Evolutionary conservation across 805 yeast species (phyloP).

Genomic region (Wickerhamiella alocasiicola): DNA sequence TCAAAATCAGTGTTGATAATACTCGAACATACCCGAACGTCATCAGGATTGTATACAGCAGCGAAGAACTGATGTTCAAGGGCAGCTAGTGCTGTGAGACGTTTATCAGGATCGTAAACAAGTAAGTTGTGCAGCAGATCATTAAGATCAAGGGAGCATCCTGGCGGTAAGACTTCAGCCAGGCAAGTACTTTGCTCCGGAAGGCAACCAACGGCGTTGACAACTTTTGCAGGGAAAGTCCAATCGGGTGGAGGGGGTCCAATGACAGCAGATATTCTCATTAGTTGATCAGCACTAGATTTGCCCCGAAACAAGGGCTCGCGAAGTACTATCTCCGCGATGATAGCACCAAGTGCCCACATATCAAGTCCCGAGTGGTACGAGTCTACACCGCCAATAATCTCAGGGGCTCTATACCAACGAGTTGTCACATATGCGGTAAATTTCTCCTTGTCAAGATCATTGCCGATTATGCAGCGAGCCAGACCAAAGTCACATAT

Average conservation of each 20-base stretch:
- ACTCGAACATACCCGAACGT: slow-evolving; percentile 42
- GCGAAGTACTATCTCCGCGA: slow-evolving; percentile 74
- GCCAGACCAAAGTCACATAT: slow-evolving; percentile 94
- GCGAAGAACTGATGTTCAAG: slow-evolving; percentile 45
- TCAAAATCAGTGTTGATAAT: slow-evolving; percentile 64
- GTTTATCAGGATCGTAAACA: slow-evolving; percentile 47
- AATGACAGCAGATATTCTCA: slow-evolving; percentile 51
- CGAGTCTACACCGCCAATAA: slow-evolving; percentile 35
- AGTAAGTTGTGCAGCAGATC: slow-evolving; percentile 44
- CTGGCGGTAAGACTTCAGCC: slow-evolving; percentile 11
- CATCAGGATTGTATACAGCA: slow-evolving; percentile 39
- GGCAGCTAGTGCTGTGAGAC: slow-evolving; percentile 46
- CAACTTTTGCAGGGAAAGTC: background rate
- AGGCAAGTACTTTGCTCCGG: slow-evolving; percentile 1
- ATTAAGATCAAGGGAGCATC: slow-evolving; percentile 4
- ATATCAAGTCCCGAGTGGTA: slow-evolving; percentile 47
- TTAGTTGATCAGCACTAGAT: slow-evolving; percentile 57
- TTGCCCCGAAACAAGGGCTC: slow-evolving; percentile 70
- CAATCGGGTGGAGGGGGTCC: slow-evolving; percentile 48
- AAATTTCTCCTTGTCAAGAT: slow-evolving; percentile 24
- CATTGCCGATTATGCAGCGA: slow-evolving; percentile 43
- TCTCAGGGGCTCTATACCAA: slow-evolving; percentile 93
- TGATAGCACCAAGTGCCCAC: slow-evolving; percentile 90
- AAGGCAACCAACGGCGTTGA: background rate
- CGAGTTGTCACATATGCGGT: slow-evolving; percentile 73